These are phyloP conservation scores for Ilex paraguariensis DNA, from an alignment of 305 asterid species.

Conservation along the genomic window DNA sequence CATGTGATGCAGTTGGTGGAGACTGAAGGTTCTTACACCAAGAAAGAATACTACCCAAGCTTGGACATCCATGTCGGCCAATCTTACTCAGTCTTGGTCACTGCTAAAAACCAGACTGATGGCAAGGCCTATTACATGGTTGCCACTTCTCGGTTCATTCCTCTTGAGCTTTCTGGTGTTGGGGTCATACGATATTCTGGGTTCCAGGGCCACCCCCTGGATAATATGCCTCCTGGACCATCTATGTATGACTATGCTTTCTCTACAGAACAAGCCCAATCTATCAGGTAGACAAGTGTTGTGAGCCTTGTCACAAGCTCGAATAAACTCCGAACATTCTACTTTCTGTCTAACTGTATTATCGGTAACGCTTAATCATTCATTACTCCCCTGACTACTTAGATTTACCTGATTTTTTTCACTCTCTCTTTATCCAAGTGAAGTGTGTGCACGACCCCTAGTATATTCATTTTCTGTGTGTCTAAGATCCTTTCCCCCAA, in stretches of 20 bases:
- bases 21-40: conserved; percentile 30
- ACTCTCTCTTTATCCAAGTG: no score
- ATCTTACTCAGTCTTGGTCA: conserved; percentile 28
- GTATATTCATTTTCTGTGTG: no score
- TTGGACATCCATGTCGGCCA: conserved; percentile 37
- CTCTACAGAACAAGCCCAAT: conserved; percentile 15
- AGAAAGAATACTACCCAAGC: conserved; percentile 13
- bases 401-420: no score
- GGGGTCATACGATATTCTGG: conserved; percentile 22
- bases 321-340: no score
- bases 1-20: conserved; percentile 25
- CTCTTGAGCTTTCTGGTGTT: conserved; percentile 14
- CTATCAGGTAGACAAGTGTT: conserved; percentile 13
- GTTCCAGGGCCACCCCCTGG: conserved; percentile 14
- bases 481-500: no score
- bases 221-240: conserved; percentile 4
- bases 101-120: conserved; percentile 12
- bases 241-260: conserved; percentile 5
- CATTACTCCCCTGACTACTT: no score
- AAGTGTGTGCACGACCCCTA: no score
- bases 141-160: conserved; percentile 25
- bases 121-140: conserved; percentile 17
- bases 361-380: no score
- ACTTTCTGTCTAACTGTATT: no score
- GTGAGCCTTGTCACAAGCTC: no score